phyloP scores from a whole-genome alignment of 495 filamentous ascomycete genomes.

The Letharia columbiana region DNA sequence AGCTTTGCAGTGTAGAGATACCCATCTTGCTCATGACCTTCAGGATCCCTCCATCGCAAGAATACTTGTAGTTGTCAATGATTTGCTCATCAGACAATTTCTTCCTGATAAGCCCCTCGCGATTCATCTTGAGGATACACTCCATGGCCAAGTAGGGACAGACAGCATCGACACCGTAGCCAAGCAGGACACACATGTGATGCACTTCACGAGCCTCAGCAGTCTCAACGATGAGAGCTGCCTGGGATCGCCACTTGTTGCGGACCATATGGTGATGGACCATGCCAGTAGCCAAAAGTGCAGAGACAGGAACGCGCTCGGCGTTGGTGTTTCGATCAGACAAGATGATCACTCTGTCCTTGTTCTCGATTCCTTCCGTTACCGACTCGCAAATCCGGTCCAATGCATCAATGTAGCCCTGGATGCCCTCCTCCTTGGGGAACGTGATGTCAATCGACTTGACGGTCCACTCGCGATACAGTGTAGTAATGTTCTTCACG shows the following conservation, averaged over 20 bases:
- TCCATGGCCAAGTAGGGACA: slow-evolving; percentile 97
- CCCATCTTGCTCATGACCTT: slow-evolving; percentile 99
- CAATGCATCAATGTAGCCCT: slow-evolving; percentile 81
- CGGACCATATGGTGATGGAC: slow-evolving; percentile 96
- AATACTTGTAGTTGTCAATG: slow-evolving; percentile 96
- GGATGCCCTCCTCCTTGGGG: slow-evolving; percentile 74
- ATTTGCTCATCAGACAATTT: slow-evolving; percentile 74
- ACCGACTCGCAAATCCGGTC: slow-evolving; percentile 84
- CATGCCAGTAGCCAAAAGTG: slow-evolving; percentile 84
- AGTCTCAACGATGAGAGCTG: slow-evolving; percentile 85
- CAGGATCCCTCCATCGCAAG: slow-evolving; percentile 92
- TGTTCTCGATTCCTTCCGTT: slow-evolving; percentile 74
- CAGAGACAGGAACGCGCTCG: slow-evolving; percentile 79
- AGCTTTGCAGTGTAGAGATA: slow-evolving; percentile 94
- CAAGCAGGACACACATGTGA: slow-evolving; percentile 95
- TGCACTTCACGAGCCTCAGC: slow-evolving; percentile 97
- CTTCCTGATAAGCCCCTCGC: slow-evolving; percentile 88
- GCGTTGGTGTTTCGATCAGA: slow-evolving; percentile 83
- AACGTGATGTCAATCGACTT: slow-evolving; percentile 96
- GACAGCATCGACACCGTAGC: slow-evolving; percentile 92
- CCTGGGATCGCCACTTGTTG: slow-evolving; percentile 92
- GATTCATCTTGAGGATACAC: slow-evolving; percentile 97
- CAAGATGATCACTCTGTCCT: slow-evolving; percentile 80
- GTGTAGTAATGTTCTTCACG: slow-evolving; percentile 64
- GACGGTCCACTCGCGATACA: slow-evolving; percentile 81